These are phyloP conservation scores for Pyrus hybrid DNA, from an alignment of 331 rosid species.

Conservation along the genomic window DNA sequence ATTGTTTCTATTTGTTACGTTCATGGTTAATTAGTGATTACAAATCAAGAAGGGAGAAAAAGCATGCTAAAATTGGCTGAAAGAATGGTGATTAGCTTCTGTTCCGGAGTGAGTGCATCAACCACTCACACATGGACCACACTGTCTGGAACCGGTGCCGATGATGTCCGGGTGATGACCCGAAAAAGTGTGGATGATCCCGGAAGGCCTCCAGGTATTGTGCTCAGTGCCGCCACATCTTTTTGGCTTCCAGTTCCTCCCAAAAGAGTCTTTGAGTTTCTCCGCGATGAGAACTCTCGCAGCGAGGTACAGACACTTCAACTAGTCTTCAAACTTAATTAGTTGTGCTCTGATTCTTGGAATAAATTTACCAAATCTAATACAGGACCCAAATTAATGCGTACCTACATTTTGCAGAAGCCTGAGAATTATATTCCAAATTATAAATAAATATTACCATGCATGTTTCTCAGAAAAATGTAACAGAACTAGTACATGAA, in stretches of 20 bases:
- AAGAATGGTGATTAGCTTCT: slow-evolving; percentile 95
- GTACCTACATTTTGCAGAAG: background rate
- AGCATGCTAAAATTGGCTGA: slow-evolving; percentile 94
- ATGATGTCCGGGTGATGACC: slow-evolving; percentile 97
- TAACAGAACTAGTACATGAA: background rate
- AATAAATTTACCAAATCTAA: background rate
- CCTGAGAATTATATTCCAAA: background rate
- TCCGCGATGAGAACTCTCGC: slow-evolving; percentile 83
- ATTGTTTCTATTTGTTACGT: background rate
- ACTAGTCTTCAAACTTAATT: background rate
- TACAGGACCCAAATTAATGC: background rate
- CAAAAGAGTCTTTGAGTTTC: slow-evolving; percentile 73
- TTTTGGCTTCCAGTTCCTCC: slow-evolving; percentile 97
- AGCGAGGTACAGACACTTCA: slow-evolving; percentile 51
- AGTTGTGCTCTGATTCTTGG: background rate
- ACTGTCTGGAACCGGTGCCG: slow-evolving; percentile 83
- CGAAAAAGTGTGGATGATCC: slow-evolving; percentile 94
- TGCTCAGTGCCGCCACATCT: slow-evolving; percentile 93
- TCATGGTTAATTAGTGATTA: slow-evolving; percentile 42
- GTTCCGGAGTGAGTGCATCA: slow-evolving; percentile 95
- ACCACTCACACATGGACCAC: slow-evolving; percentile 97
- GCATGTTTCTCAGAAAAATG: background rate
- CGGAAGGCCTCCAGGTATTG: slow-evolving; percentile 92
- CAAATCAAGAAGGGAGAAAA: slow-evolving; percentile 94
- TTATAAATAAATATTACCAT: background rate